A percentile compares a stretch with the other conserved stretches of the same genome.
These are phyloP conservation scores for Diutina ranongensis DNA, from an alignment of 1,139 yeast genomes.

Conservation along the genomic window DNA sequence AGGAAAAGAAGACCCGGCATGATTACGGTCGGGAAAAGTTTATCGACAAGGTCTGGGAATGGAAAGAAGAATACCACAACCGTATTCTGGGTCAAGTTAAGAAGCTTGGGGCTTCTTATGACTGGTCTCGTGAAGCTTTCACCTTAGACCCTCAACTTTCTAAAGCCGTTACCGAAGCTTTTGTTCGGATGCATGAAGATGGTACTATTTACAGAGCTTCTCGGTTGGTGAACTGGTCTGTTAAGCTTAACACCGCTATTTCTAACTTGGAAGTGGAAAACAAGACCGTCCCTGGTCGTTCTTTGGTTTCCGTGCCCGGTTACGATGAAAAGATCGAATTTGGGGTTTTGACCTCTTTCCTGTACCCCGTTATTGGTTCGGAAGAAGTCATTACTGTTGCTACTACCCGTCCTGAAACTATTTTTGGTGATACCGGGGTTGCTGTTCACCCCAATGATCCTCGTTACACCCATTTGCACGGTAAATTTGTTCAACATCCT, in stretches of 20 bases:
- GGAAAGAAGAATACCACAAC: slow-evolving; percentile 91
- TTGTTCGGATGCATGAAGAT: slow-evolving; percentile 83
- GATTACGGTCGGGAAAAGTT: slow-evolving; percentile 91
- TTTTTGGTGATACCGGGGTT: slow-evolving; percentile 95
- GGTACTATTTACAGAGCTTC: slow-evolving; percentile 93
- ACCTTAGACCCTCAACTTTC: slow-evolving; percentile 75
- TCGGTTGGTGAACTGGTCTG: slow-evolving; percentile 95
- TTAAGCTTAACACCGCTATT: slow-evolving; percentile 84
- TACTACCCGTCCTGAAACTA: slow-evolving; percentile 97
- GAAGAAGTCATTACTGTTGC: slow-evolving; percentile 88
- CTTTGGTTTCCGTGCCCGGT: slow-evolving; percentile 75
- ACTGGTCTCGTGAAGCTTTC: slow-evolving; percentile 91
- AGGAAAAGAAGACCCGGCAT: slow-evolving; percentile 82
- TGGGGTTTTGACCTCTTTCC: slow-evolving; percentile 91
- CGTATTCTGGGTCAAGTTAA: slow-evolving; percentile 78
- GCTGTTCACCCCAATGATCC: slow-evolving; percentile 95
- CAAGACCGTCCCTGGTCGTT: slow-evolving; percentile 76
- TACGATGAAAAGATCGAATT: slow-evolving; percentile 86
- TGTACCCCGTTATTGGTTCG: slow-evolving; percentile 80
- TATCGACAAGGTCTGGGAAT: slow-evolving; percentile 86
- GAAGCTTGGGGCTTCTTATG: slow-evolving; percentile 91
- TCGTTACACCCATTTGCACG: slow-evolving; percentile 89
- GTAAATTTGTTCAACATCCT: slow-evolving; percentile 85
- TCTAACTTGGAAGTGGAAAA: slow-evolving; percentile 95
- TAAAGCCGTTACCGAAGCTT: slow-evolving; percentile 81